Evolutionary conservation across 1,139 yeast species (phyloP), one percentile per base, ranked within the genome.

Genomic region (Taphrina confusa): DNA sequence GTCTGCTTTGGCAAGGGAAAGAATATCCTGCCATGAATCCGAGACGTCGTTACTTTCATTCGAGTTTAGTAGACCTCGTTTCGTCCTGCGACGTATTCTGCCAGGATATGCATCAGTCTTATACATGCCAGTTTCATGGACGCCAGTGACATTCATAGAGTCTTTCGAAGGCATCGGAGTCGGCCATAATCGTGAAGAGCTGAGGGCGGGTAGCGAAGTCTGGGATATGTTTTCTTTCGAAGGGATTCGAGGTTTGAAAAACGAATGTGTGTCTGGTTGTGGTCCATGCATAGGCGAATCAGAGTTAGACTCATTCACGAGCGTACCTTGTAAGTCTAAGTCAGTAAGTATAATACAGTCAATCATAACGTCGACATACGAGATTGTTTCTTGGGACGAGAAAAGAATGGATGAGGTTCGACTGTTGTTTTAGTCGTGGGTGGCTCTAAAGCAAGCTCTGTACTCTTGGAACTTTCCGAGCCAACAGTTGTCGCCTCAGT

Each of bases 211-310:
- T n/a, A n/a, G n/a, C n/a, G n/a, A n/a, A n/a, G n/a, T 12, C 47
- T 42, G 47, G 8, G 20, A 8, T n/a, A n/a, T n/a, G 12, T 14
- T 45, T 18, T 3, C 25, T 18, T 45, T 45, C 30, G 50, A 18
- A 14, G 36, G 16, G 4, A 22, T 33, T 20, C 31, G 40, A 12
- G 45, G 56, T 25, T 37, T 50, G 56, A 50, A 50, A 36, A 50
- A 50, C n/a, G 42, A 16, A 22, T 47, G 54, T 12, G 50, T 3
- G 25, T 30, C 50, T 14, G 14, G 20, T 14, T 42, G 14, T 6
- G 42, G 42, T 18, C 42, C 42, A 37, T 18, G n/a, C n/a, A n/a
- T n/a, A n/a, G n/a, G n/a, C n/a, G n/a, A n/a, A n/a, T n/a, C n/a
- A n/a, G n/a, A n/a, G n/a, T n/a, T n/a, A n/a, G n/a, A n/a, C n/a